A percentile compares a stretch with the other conserved stretches of the same genome.
These are phyloP conservation scores for Alternaria triticina DNA, from an alignment of 2,329 filamentous ascomycete species.

Conservation along the genomic window DNA sequence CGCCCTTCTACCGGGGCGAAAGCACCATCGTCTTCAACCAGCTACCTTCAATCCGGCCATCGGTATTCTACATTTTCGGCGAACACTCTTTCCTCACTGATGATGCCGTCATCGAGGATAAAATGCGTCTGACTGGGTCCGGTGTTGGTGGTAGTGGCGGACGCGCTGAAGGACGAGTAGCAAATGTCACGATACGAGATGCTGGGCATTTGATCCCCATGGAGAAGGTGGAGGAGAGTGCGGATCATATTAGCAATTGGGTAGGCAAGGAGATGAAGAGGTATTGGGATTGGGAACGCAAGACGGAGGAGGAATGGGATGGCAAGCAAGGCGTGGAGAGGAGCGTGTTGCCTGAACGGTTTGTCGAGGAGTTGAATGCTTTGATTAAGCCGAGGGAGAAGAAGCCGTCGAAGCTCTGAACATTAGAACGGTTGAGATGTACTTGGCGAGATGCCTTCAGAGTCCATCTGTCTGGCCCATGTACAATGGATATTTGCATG, in stretches of 20 bases:
- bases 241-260: constrained; percentile 56
- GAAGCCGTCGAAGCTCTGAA: constrained; percentile 30
- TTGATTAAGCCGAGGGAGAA: constrained; percentile 24
- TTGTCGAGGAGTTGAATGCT: constrained; percentile 36
- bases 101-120: constrained; percentile 60
- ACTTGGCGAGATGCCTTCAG: background rate
- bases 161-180: constrained; percentile 68
- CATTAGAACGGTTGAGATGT: background rate
- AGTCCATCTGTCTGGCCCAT: background rate
- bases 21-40: constrained; percentile 61
- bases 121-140: constrained; percentile 68
- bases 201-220: constrained; percentile 84
- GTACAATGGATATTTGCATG: background rate
- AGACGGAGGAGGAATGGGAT: constrained; percentile 42
- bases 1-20: constrained; percentile 73
- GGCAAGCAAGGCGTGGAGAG: constrained; percentile 38
- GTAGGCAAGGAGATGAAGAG: constrained; percentile 45
- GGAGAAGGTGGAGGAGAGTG: constrained; percentile 74
- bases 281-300: constrained; percentile 44
- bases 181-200: constrained; percentile 66
- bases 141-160: constrained; percentile 74
- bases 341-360: constrained; percentile 35
- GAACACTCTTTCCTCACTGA: constrained; percentile 61
- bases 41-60: constrained; percentile 68
- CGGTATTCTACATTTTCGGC: constrained; percentile 70